A percentile compares a stretch with the other conserved stretches of the same genome.
Evolutionary conservation across 345 rosid genomes (phyloP).

Genomic region (Clarkia xantiana): DNA sequence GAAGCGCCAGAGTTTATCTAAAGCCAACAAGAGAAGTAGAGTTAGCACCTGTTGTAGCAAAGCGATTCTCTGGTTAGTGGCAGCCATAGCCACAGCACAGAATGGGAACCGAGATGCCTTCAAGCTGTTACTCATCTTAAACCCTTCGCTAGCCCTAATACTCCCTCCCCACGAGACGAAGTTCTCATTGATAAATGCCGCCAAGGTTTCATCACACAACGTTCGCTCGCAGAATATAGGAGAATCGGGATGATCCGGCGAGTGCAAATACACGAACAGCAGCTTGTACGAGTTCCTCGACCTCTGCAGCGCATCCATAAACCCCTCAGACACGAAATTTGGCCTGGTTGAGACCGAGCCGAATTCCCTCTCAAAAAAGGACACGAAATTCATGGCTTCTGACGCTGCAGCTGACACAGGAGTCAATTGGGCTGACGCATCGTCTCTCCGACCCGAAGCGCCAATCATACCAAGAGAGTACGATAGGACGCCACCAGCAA

Average conservation of each 20-base stretch:
- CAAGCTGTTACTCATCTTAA: conserved; percentile 95
- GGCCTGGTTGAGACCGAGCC: conserved; percentile 35
- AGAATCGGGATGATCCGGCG: conserved; percentile 90
- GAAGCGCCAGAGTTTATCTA: not conserved
- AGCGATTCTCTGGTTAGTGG: conserved; percentile 86
- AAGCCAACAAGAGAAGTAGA: not conserved
- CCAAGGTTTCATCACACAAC: conserved; percentile 45
- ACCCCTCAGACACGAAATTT: conserved; percentile 68
- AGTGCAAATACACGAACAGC: conserved; percentile 85
- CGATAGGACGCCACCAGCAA: conserved; percentile 80
- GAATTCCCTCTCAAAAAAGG: conserved; percentile 66
- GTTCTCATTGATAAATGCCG: conserved; percentile 71
- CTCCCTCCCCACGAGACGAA: conserved; percentile 92
- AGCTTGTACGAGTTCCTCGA: conserved; percentile 65
- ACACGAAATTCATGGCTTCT: conserved; percentile 67
- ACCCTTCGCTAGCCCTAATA: conserved; percentile 87
- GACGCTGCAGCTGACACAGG: conserved; percentile 49
- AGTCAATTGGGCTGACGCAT: conserved; percentile 37
- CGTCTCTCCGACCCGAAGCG: conserved; percentile 24
- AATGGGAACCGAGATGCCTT: conserved; percentile 86
- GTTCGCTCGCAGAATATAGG: conserved; percentile 57
- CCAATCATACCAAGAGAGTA: conserved; percentile 80
- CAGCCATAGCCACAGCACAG: conserved; percentile 92
- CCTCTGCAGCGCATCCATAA: conserved; percentile 87
- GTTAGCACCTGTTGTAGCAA: conserved; percentile 72